Evolutionary conservation across 2,329 filamentous ascomycete species (phyloP), one percentile per base, ranked within the genome.

Genomic region (Trichoderma pleuroti): DNA sequence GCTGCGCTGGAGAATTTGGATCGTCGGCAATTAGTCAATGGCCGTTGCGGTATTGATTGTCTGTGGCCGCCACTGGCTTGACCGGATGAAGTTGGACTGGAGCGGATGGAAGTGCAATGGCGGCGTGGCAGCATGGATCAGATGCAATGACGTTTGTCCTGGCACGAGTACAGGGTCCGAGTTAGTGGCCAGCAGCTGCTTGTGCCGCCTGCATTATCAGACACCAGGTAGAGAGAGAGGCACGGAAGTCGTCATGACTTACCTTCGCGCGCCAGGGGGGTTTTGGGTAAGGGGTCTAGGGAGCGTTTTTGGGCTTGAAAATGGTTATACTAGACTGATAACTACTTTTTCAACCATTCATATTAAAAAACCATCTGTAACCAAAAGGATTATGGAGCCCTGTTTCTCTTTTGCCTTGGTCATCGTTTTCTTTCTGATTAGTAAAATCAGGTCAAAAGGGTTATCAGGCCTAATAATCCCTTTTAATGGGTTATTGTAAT

Each of bases 1-100:
- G 32, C 34, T 61, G 66, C 21, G 26, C 66, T 52, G 66, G 39
- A 60, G 66, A 26, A 61, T 60, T 59, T 67, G n/a, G 65, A 60
- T 60, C 52, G 52, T 68, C 65, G 36, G 52, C 65, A 46, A 59
- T 42, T 68, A 26, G 65, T 46, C 36, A 54, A 59, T 68, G 56
- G 26, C 34, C 34, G 52, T 68, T 59, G 64, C 54, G 64, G 64
- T 46, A 67, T 24, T 24, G 54, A 67, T 67, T 56, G 14, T 60
- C 64, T 46, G 10, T 30, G 26, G 54, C 54, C 36, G 64, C 34
- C 18, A 57, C n/a, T 46, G 36, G 36, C 36, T 26, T 59, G 36
- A 6, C 36, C 14, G 39, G 34, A 59, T 39, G 64, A 59, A 16
- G 64, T 36, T 67, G 64, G 28, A 11, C 46, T 26, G 42, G 39